Evolutionary conservation across 1,139 yeast genomes (phyloP), one percentile per base, ranked within the genome.

Genomic region (Kodamaea suecica): DNA sequence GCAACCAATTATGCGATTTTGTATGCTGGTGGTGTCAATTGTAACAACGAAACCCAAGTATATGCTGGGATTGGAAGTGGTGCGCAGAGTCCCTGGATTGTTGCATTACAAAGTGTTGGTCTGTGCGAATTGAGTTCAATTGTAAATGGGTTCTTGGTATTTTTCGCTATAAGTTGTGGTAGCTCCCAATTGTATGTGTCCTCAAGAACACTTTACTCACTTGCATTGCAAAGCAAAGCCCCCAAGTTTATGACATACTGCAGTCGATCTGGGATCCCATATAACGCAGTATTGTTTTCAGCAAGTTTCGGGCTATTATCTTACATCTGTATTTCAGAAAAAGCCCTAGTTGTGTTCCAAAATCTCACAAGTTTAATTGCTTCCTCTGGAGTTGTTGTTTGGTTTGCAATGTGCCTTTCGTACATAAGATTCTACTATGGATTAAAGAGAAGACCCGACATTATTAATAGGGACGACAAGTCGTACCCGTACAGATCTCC

Each of bases 371-470:
- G 77, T 45, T 65, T 84, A 25, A 78, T 82, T 39, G 78, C 88
- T 0, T 74, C 87, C 1, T 73, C 90, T 0, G 86, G 87, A 1
- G 71, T 84, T 36, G 57, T 85, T 23, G 84, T 82, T 34, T 86
- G 95, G 95, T 76, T 80, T 38, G 85, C 90, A 4, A 82, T 86
- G 84, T 80, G 87, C 46, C 56, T 84, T 12, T 73, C 92, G 2
- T 86, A 73, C 50, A 59, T 84, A 21, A 60, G 95, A 36, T 86
- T 84, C 49, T 81, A 73, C 55, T 72, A 73, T 46, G 95, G 90
- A 0, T 61, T 86, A 40, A 68, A 76, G 45, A 57, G 73, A 35
- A 62, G 94, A 35, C 84, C 84, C 0, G 86, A 80, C 52, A 79
- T 80, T 30, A 75, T 80, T 26, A 65, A 72, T 37, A 61, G 87